A percentile compares a stretch with the other conserved stretches of the same genome.
These are phyloP conservation scores for Soucietia sequanensis DNA, from an alignment of 805 yeast species.

Conservation along the genomic window DNA sequence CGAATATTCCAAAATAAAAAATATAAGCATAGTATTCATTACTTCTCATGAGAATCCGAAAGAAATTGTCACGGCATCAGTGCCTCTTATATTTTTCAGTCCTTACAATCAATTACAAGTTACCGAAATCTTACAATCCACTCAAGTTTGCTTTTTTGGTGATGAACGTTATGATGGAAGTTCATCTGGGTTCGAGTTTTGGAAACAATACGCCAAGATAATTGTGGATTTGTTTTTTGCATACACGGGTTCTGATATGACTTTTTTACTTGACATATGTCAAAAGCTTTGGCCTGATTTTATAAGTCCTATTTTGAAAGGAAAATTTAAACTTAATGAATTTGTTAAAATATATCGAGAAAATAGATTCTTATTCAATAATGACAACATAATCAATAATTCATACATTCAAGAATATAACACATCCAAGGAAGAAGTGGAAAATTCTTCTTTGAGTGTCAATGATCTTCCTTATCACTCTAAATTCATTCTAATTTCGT, in stretches of 20 bases:
- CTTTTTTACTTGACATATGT: conserved; percentile 30
- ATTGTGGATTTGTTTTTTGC: conserved; percentile 45
- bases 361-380: conserved; percentile 23
- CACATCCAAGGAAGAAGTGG: conserved; percentile 18
- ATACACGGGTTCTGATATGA: conserved; percentile 45
- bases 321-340: conserved; percentile 20
- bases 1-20: conserved; percentile 35
- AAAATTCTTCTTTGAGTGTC: conserved; percentile 15
- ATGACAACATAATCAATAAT: conserved; percentile 31
- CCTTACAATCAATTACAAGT: conserved; percentile 38
- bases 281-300: conserved; percentile 34
- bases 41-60: conserved; percentile 39
- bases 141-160: conserved; percentile 23
- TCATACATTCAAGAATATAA: conserved; percentile 25
- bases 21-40: conserved; percentile 38
- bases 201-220: conserved; percentile 43
- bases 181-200: conserved; percentile 23
- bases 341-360: conserved; percentile 36
- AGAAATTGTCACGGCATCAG: conserved; percentile 32
- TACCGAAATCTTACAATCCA: conserved; percentile 34
- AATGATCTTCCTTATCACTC: conserved; percentile 58
- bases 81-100: conserved; percentile 42
- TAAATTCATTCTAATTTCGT: conserved; percentile 73
- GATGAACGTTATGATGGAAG: conserved; percentile 13
- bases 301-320: conserved; percentile 22